Base-by-base conservation (phyloP, 2,329 filamentous ascomycete species). In the Colletotrichum caudatum region DNA sequence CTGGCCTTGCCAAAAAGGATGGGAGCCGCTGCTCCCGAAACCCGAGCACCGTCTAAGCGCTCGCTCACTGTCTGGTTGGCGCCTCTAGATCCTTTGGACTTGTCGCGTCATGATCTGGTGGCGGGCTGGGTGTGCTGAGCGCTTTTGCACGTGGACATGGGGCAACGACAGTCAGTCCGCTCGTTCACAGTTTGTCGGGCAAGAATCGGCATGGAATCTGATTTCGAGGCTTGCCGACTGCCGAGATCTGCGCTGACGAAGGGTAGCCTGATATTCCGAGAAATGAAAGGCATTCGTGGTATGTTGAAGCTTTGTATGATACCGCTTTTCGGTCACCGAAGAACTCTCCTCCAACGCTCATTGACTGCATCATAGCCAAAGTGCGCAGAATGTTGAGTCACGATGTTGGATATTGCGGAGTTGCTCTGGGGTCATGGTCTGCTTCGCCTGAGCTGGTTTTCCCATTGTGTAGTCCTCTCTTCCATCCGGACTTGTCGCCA, bases 31-130 rank as follows among this genome's bases (percentile, higher is more conserved):
- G 58, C 26, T 58, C 29, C 53, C 37, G 16, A 44, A 63, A 58
- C 53, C 69, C 16, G 39, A 60, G 65, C 69, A 72, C 54, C 56
- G 60, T 64, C 69, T 48, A 72, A 61, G 65, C 65, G 65, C 64
- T 72, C 65, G 29, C 48, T 72, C 65, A 23, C 48, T 26, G 16
- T 26, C 46, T n/a, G 20, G 9, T 12, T 12, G 37, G n/a, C 46
- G 39, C 48, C 4, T 26, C 23, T 14, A 3, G 9, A 11, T n/a
- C 44, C 20, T 46, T n/a, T 26, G 48, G 35, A 7, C 6, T 20
- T 29, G 11, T 1, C 39, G 8, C 23, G 33, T 1, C 14, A n/a
- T 16, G 26, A 29, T 39, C 5, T 41, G 8, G 1, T 23, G 23
- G 23, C 48, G n/a, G 18, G 9, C 4, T 16, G 5, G 11, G 14